Evolutionary conservation across 768 basidiomycete species (phyloP), one percentile per base, ranked within the genome.

Genomic region (Russula emetica): DNA sequence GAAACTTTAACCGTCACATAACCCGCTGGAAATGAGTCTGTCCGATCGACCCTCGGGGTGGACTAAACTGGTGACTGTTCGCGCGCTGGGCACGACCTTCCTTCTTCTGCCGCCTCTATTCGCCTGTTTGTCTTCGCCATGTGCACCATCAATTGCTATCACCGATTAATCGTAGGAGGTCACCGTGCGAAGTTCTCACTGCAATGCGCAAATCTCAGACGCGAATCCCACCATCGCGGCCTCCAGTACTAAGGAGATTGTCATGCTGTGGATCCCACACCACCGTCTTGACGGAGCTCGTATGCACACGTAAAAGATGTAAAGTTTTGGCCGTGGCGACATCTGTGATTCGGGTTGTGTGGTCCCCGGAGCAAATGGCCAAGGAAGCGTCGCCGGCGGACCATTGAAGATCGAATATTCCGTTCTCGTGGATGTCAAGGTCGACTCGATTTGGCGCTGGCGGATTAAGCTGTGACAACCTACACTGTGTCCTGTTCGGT

Each of bases 401-500:
- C 91, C 90, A 93, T 71, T 84, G 83, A 22, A 87, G 73, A 70
- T 88, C 88, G 69, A 92, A 92, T 57, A 93, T 78, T 1, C 86
- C 88, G 64, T 90, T 90, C 18, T 78, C 67, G 63, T 91, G 90
- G 1, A 82, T 79, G 62, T 82, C 81, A 30, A 86, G 71, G 9
- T 76, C 79, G 2, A 74, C 76, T 44, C 83, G 77, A 53, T 78
- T 79, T n/a, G 84, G 83, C 71, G 85, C 88, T 87, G 63, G 7
- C 16, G 40, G 42, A 18, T 40, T 40, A 20, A 60, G 42, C 18
- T 28, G 47, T 45, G 32, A 63, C 28, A 56, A 53, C 50, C 26
- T 24, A 81, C 7, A 92, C 78, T 16, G 84, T 78, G 10, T 91
- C 90, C 70, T 90, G 82, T 71, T 92, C 88, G 0, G 87, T 90